Evolutionary conservation across 352 stramenopile species (phyloP), one percentile per base, ranked within the genome.

Genomic region (Elongisporangium prolatum): DNA sequence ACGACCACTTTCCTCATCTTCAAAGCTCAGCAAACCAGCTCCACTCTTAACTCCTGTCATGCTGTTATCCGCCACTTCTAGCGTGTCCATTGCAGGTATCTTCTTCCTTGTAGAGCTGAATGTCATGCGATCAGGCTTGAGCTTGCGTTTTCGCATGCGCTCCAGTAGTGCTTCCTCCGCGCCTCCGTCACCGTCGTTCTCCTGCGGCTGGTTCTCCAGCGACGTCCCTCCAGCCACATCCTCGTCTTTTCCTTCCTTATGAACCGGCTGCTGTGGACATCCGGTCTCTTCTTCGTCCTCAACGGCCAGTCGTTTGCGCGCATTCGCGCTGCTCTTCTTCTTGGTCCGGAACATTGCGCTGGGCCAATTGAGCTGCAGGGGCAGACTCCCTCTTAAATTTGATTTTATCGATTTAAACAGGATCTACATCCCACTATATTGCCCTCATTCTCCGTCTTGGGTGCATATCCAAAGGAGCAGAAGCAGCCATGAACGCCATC

Each of bases 21-120:
- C 73, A 63, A 91, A 89, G 56, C 79, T 89, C 62, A 91, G 57
- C 25, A 72, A 47, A 16, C 68, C 65, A 48, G 53, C 56, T 4
- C 59, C 21, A 38, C 28, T 38, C 28, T 11, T 38, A 21, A 51
- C 48, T 65, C 49, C 18, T 18, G 22, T 24, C 56, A n/a, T 2
- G 40, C 17, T 50, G 18, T 4, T 25, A 17, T 38, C 53, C 16
- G 25, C 8, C 4, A 50, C 38, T 34, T 11, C 17, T 7, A 17
- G 3, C 20, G 16, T 57, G 11, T 2, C 3, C 38, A 44, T 22
- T 55, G 2, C 4, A 21, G 17, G 22, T 24, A 17, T 18, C 10
- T 38, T 74, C 13, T 10, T 38, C 11, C 49, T 65, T 21, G 68
- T 83, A 8, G 69, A 85, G 21, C 64, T 78, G 49, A 84, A 82